Base-by-base conservation (phyloP, 108 stramenopile genomes). In the Fistulifera pelliculosa region DNA sequence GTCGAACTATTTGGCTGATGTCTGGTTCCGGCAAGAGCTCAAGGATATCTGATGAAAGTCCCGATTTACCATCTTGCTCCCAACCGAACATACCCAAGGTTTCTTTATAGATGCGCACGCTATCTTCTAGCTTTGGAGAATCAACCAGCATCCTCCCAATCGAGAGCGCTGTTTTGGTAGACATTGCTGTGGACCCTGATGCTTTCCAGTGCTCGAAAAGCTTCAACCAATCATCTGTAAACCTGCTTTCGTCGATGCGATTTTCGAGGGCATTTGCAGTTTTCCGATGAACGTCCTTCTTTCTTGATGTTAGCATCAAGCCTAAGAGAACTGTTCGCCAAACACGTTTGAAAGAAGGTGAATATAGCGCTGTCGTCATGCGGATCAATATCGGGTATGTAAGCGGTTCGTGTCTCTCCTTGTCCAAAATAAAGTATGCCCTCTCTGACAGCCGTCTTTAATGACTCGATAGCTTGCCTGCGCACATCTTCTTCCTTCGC, bases 201-300 rank as follows among this genome's bases (percentile, higher is more conserved):
- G 52, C 28, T n/a, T 69, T 78, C 77, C 79, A 79, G 56, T 87
- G 85, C 14, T 52, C 42, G 16, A 81, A 75, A 0, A 87, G 52
- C 18, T 64, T 64, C 12, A 63, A 49, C 23, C 44, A 19, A 21
- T 17, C 21, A 5, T 73, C 57, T 13, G 49, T 51, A 40, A 63
- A 50, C 28, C 66, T 66, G 41, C 82, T 76, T 5, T 72, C 53
- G 16, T 55, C 57, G 19, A 71, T 21, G 14, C 59, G 50, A 35
- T 38, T 54, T 45, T 87, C 85, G 28, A 82, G 53, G 1, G 71
- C 45, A 24, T 75, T 52, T 3, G 85, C 85, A 39, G 80, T 69
- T 39, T 67, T 41, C 40, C 61, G 52, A 55, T 86, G 85, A 43
- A 86, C 66, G 49, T 87, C 79, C 48, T 52, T 54, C 28, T 75